Base-by-base conservation (phyloP, 805 yeast genomes). In the Jamesozyma hellenica region DNA sequence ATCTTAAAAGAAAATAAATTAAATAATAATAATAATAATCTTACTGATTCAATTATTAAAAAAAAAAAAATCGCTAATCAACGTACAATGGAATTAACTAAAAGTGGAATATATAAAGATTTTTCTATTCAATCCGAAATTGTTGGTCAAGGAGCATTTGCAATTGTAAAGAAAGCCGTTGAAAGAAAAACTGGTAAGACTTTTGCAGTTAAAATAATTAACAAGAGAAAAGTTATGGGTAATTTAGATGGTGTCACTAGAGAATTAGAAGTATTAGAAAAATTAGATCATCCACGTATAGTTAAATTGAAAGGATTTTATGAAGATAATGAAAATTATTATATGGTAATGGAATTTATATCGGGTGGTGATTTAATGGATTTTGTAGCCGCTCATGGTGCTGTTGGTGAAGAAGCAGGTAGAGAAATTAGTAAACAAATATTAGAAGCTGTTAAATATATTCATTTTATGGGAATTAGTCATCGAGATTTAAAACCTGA, bases 341-440 rank as follows among this genome's bases (percentile, higher is more conserved):
- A 85, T 58, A 67, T 92, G 46, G 90, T 92, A 7, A 90, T 92
- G 96, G 98, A 92, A 55, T 83, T 79, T 52, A 94, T 92, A 21
- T 80, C 94, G 2, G 96, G 96, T 13, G 99, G 98, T 19, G 99
- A 92, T 60, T 66, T 92, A 38, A 92, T 92, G 98, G 98, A 92
- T 64, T 88, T 85, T 62, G 94, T 90, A 2, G 90, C 94, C 1
- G 84, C 87, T 2, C 82, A 84, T 60, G 96, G 96, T 2, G 76
- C 90, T 2, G 82, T 92, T 15, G 90, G 90, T 12, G 98, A 92
- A 60, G 87, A 77, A 35, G 92, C 94, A 3, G 83, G 88, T 8
- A 79, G 82, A 49, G 95, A 84, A 44, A 84, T 92, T 19, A 73
- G 94, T 2, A 74, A 75, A 47, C 98, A 92, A 60, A 79, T 90